These are phyloP conservation scores for Aspergillus pseudoglaucus DNA, from an alignment of 2,329 filamentous ascomycete genomes.

Conservation along the genomic window DNA sequence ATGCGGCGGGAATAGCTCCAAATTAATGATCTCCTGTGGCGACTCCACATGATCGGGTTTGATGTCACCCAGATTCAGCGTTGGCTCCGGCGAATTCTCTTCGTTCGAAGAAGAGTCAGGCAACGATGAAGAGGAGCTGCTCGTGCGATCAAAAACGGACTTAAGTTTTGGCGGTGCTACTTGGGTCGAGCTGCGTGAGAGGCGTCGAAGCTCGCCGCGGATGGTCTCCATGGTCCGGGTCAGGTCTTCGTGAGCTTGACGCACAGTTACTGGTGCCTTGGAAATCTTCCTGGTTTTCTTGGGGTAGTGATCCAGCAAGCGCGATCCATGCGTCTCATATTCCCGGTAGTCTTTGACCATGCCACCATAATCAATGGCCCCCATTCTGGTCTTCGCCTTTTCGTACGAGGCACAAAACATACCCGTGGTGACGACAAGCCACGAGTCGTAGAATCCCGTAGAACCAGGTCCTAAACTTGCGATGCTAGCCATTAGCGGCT, in stretches of 20 bases:
- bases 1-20: constrained; percentile 29
- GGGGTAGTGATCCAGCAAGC: constrained; percentile 34
- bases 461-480: constrained; percentile 9
- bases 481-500: neutral
- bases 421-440: constrained; percentile 37
- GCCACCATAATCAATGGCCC: constrained; percentile 28
- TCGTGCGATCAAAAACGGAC: constrained; percentile 43
- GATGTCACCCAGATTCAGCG: constrained; percentile 25
- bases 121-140: constrained; percentile 40
- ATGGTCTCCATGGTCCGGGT: constrained; percentile 31
- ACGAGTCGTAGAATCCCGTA: constrained; percentile 34
- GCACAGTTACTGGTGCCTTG: constrained; percentile 22
- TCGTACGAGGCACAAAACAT: constrained; percentile 39
- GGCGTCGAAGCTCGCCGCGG: constrained; percentile 34
- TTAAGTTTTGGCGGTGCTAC: constrained; percentile 30
- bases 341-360: constrained; percentile 43
- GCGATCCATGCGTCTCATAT: constrained; percentile 41
- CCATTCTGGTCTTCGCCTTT: constrained; percentile 36
- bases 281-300: constrained; percentile 26
- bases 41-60: constrained; percentile 27
- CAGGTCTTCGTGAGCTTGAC: constrained; percentile 30
- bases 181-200: constrained; percentile 39
- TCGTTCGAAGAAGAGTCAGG: constrained; percentile 36
- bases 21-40: constrained; percentile 29
- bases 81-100: constrained; percentile 26